These are phyloP conservation scores for Clavispora phyllophila DNA, from an alignment of 805 yeast genomes.

Conservation along the genomic window DNA sequence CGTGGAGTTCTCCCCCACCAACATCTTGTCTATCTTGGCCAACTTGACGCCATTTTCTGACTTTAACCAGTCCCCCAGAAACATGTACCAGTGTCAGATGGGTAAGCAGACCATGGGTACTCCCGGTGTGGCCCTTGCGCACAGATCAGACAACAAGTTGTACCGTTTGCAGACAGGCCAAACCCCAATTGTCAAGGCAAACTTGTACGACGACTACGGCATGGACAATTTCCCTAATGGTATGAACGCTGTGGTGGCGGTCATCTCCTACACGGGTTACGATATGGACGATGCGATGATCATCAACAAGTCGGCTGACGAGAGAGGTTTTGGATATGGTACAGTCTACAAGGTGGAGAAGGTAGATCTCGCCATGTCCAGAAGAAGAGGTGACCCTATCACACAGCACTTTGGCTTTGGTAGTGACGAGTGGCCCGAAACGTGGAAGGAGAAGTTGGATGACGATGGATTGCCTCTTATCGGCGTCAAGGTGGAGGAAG, in stretches of 20 bases:
- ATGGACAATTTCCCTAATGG: constrained; percentile 99
- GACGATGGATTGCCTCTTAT: constrained; percentile 88
- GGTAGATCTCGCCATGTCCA: constrained; percentile 69
- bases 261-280: constrained; percentile 96
- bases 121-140: constrained; percentile 91
- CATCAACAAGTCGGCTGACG: constrained; percentile 93
- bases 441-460: constrained; percentile 85
- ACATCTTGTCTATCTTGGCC: constrained; percentile 89
- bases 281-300: constrained; percentile 99
- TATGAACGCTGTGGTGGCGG: constrained; percentile 97
- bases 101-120: constrained; percentile 99
- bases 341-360: constrained; percentile 93
- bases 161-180: constrained; percentile 93
- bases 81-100: constrained; percentile 99
- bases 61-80: constrained; percentile 98
- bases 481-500: constrained; percentile 85
- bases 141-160: constrained; percentile 91
- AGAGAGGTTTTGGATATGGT: constrained; percentile 97
- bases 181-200: constrained; percentile 94
- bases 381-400: constrained; percentile 91
- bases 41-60: constrained; percentile 97
- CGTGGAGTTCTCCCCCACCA: constrained; percentile 93
- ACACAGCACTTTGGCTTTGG: constrained; percentile 95
- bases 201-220: constrained; percentile 90
- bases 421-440: constrained; percentile 83